Evolutionary conservation across 306 rosid species (phyloP).

Genomic region (Castanea mollissima): DNA sequence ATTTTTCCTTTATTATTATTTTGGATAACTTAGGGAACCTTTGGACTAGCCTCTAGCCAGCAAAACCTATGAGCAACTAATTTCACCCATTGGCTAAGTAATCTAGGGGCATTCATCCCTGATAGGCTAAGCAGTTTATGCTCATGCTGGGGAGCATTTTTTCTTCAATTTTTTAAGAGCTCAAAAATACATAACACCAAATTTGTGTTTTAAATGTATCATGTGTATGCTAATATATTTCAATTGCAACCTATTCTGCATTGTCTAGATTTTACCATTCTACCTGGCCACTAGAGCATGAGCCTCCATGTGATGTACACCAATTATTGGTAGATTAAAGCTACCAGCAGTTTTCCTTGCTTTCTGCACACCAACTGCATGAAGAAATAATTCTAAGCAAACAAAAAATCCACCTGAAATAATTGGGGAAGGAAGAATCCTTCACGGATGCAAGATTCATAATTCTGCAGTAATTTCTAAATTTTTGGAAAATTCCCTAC

Average conservation of each 20-base stretch:
- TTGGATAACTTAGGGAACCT: too few relatives aligned
- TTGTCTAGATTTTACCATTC: slow-evolving; percentile 1
- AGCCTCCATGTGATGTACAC: slow-evolving; percentile 98
- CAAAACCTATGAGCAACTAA: too few relatives aligned
- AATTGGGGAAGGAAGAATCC: slow-evolving; percentile 5
- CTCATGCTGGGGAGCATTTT: not conserved
- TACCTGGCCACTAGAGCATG: slow-evolving; percentile 99
- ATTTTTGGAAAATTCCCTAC: not conserved
- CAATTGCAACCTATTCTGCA: not conserved
- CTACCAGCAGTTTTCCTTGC: slow-evolving; percentile 70
- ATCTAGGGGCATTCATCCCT: too few relatives aligned
- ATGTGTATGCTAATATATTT: slow-evolving; percentile 8
- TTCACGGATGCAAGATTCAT: not conserved
- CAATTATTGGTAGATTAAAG: slow-evolving; percentile 69
- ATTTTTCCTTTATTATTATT: not conserved
- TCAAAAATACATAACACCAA: slow-evolving; percentile 10
- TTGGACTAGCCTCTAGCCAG: too few relatives aligned
- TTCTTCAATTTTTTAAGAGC: not conserved
- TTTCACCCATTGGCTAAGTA: too few relatives aligned
- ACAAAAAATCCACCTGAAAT: slow-evolving; percentile 15
- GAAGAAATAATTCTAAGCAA: slow-evolving; percentile 17
- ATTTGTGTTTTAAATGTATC: slow-evolving; percentile 16
- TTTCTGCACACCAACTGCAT: slow-evolving; percentile 87
- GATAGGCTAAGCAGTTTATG: too few relatives aligned
- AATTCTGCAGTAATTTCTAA: not conserved